These are phyloP conservation scores for Trypanosoma caninum DNA, from an alignment of 208 protist species.

Conservation along the genomic window DNA sequence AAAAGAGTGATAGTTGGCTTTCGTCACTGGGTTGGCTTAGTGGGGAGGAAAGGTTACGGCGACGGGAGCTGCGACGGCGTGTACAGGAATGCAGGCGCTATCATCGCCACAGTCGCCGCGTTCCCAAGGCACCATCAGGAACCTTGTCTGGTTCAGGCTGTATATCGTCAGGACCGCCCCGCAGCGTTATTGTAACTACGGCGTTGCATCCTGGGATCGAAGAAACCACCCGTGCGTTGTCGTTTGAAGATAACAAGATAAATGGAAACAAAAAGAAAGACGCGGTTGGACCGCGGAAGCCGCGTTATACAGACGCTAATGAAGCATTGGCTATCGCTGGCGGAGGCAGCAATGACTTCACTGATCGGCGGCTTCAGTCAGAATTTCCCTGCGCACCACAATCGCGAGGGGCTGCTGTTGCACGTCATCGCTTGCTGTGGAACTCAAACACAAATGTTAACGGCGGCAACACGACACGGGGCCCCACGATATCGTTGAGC, in stretches of 20 bases:
- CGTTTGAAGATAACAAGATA: not conserved
- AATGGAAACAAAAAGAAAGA: not conserved
- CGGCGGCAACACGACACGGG: too few relatives aligned
- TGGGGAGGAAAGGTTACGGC: slow-evolving; percentile 36
- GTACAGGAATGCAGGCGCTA: slow-evolving; percentile 34
- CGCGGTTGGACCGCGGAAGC: not conserved
- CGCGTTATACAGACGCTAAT: slow-evolving; percentile 4
- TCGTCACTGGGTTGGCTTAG: slow-evolving; percentile 32
- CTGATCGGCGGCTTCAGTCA: too few relatives aligned
- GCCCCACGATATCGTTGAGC: too few relatives aligned
- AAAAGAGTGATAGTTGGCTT: slow-evolving; percentile 65
- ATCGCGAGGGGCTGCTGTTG: too few relatives aligned
- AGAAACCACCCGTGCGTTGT: slow-evolving; percentile 20
- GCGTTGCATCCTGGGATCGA: slow-evolving; percentile 48
- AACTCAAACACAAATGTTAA: too few relatives aligned
- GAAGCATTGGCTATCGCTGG: not conserved
- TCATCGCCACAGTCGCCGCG: slow-evolving; percentile 22
- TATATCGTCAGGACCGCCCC: not conserved
- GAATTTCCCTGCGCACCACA: too few relatives aligned
- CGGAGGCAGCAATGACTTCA: not conserved
- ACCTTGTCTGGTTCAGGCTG: not conserved
- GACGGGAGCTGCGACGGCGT: slow-evolving; percentile 29
- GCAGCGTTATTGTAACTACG: slow-evolving; percentile 64
- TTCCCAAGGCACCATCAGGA: slow-evolving; percentile 1
- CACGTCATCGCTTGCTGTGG: too few relatives aligned